Percentiles rank a stretch among this genome's conserved stretches.
phyloP scores from a whole-genome alignment of 2,329 filamentous ascomycete species.

The Bimuria novae-zelandiae region DNA sequence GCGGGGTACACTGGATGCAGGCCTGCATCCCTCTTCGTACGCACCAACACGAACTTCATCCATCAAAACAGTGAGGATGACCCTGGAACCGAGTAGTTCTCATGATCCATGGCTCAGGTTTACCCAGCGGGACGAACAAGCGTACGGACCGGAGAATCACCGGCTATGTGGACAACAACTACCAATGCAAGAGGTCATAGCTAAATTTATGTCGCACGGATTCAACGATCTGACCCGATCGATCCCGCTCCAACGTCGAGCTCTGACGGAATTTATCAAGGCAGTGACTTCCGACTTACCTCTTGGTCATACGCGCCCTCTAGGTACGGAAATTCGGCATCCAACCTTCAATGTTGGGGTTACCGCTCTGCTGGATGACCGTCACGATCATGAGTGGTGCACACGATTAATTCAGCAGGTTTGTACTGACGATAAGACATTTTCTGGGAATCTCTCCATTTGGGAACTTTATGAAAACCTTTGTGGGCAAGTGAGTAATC shows the following conservation, averaged over 20 bases:
- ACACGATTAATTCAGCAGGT: not conserved
- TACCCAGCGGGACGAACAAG: slow-evolving; percentile 4
- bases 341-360: not conserved
- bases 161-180: slow-evolving; percentile 1
- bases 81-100: not conserved
- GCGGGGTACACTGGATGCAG: not conserved
- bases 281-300: not conserved
- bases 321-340: slow-evolving; percentile 7
- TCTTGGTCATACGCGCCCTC: not conserved
- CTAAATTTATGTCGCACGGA: slow-evolving; percentile 11
- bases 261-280: slow-evolving; percentile 14
- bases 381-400: slow-evolving; percentile 18
- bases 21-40: not conserved
- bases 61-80: not conserved
- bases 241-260: slow-evolving; percentile 13
- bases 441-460: slow-evolving; percentile 15
- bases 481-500: slow-evolving; percentile 9
- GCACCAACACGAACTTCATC: not conserved
- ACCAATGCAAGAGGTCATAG: slow-evolving; percentile 6
- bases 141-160: slow-evolving; percentile 10
- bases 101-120: slow-evolving; percentile 15
- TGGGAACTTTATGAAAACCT: slow-evolving; percentile 12
- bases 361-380: slow-evolving; percentile 20
- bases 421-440: slow-evolving; percentile 12
- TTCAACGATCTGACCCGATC: slow-evolving; percentile 2